Evolutionary conservation across 306 rosid species (phyloP), one percentile per base, ranked within the genome.

Genomic region (Cyamopsis tetragonoloba): DNA sequence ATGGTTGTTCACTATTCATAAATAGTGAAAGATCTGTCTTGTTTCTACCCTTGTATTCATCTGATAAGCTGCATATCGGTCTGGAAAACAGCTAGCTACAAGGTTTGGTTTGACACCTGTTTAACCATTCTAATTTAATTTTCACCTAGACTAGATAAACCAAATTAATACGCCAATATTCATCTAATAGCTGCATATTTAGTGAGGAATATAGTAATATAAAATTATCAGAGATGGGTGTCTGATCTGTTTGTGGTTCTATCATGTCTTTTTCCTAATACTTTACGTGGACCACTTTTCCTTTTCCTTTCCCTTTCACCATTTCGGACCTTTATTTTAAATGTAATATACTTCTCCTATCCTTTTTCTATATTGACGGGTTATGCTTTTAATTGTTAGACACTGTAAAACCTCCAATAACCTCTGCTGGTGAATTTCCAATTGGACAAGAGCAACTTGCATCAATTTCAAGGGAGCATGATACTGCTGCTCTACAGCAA

Each of bases 361-460:
- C 10, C 15, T 57, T 14, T 30, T 5, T n/a, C 14, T 8, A 30
- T 58, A 35, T 61, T 72, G 50, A 44, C 38, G 8, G 41, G 49
- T 38, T 17, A 49, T 53, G 56, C 13, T 55, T 79, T 70, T n/a
- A 9, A 64, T 59, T 71, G 18, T 37, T 37, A 88, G 96, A 82
- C 57, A 39, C 19, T 59, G 27, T 13, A 22, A 15, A 70, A 60
- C 56, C 79, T 37, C 67, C 73, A 65, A 35, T 68, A 35, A 4
- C 48, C 55, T 2, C 46, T 55, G 96, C 42, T 55, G 97, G 95
- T 27, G 95, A 82, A n/a, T 91, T 86, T 85, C 46, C 74, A 19
- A 88, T 88, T 80, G 91, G 80, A 49, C 92, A 48, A 60, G 99
- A 91, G 31, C 81, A 88, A 42, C 91, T 95, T 53, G 83, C 86